A percentile compares a stretch with the other conserved stretches of the same genome.
These are phyloP conservation scores for Syzygium aqueum DNA, from an alignment of 345 rosid species.

Conservation along the genomic window DNA sequence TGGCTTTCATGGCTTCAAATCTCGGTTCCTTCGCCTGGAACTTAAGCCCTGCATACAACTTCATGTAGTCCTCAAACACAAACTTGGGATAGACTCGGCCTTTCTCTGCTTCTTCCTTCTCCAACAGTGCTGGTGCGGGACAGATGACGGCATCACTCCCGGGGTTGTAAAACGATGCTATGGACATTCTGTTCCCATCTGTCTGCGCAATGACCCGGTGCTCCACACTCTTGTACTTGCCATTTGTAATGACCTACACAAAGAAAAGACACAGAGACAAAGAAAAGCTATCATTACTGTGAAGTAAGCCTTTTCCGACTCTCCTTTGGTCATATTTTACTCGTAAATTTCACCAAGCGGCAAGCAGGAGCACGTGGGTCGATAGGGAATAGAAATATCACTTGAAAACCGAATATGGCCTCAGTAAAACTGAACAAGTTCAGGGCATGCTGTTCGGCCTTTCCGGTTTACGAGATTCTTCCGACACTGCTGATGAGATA, in stretches of 20 bases:
- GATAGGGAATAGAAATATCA: neutral
- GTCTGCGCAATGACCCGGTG: conserved; percentile 80
- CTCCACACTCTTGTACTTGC: conserved; percentile 87
- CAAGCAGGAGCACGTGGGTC: neutral
- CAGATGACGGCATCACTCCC: conserved; percentile 75
- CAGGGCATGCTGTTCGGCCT: neutral
- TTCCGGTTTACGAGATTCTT: neutral
- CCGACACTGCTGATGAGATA: neutral
- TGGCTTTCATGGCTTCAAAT: conserved; percentile 78
- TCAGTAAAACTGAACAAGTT: neutral
- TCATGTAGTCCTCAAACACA: conserved; percentile 89
- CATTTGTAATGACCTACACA: conserved; percentile 77
- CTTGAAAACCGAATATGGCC: neutral
- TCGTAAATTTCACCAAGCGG: neutral
- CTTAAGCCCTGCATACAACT: conserved; percentile 58
- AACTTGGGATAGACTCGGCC: conserved; percentile 55
- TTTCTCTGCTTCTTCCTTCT: conserved; percentile 24
- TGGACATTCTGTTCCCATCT: conserved; percentile 70
- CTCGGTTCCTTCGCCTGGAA: conserved; percentile 89
- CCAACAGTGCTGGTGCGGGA: conserved; percentile 61
- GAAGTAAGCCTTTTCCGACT: neutral
- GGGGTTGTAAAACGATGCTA: conserved; percentile 93
- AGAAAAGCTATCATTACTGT: neutral
- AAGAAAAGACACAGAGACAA: neutral
- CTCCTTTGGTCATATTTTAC: neutral